A percentile compares a stretch with the other conserved stretches of the same genome.
These are phyloP conservation scores for Hyaloscypha hepaticicola DNA, from an alignment of 495 filamentous ascomycete species.

Conservation along the genomic window DNA sequence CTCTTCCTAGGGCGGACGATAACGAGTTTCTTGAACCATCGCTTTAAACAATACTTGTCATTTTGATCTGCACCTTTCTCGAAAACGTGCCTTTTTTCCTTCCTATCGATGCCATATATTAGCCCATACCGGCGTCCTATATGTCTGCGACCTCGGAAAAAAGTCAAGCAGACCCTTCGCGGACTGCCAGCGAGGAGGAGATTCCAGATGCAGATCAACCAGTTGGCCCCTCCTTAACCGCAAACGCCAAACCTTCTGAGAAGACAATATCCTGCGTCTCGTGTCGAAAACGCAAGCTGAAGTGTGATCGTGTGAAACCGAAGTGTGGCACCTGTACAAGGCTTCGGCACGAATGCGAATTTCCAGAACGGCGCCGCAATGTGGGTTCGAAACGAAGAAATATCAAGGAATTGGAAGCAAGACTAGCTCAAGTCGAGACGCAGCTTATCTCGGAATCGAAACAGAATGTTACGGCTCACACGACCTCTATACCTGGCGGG, in stretches of 20 bases:
- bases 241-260: slow-evolving; percentile 20
- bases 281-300: slow-evolving; percentile 88
- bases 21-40: background rate
- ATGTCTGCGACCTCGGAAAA: slow-evolving; percentile 8
- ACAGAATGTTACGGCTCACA: slow-evolving; percentile 17
- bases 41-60: background rate
- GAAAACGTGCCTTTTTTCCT: background rate
- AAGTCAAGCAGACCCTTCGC: background rate
- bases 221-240: background rate
- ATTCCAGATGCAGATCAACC: background rate
- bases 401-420: slow-evolving; percentile 93
- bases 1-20: background rate
- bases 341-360: slow-evolving; percentile 85
- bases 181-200: background rate
- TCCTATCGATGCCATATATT: background rate
- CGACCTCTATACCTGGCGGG: background rate
- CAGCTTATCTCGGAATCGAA: slow-evolving; percentile 20
- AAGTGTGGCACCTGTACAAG: slow-evolving; percentile 90
- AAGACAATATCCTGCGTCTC: slow-evolving; percentile 95
- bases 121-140: background rate
- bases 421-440: slow-evolving; percentile 49
- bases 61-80: background rate
- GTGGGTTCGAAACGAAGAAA: slow-evolving; percentile 96
- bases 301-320: slow-evolving; percentile 73
- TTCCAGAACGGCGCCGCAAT: slow-evolving; percentile 93